A percentile compares a stretch with the other conserved stretches of the same genome.
Evolutionary conservation across 2,329 filamentous ascomycete genomes (phyloP).

Genomic region (Xylaria sp.): DNA sequence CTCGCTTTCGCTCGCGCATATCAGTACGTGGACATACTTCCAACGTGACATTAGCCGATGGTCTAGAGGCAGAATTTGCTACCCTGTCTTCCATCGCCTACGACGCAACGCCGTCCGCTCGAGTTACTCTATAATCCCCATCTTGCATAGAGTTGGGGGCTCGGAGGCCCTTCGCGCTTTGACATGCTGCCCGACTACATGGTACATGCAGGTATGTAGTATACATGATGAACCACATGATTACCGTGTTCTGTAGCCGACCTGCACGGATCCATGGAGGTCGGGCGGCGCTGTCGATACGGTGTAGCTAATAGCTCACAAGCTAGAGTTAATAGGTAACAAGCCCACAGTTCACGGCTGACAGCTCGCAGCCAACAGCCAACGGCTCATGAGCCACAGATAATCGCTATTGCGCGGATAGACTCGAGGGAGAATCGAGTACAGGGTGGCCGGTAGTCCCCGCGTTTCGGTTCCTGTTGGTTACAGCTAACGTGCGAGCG

Average conservation of each 20-base stretch:
- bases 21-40: conserved; percentile 2
- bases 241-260: conserved; percentile 12
- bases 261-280: conserved; percentile 17
- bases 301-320: neutral
- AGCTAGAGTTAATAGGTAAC: neutral
- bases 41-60: conserved; percentile 10
- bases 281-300: conserved; percentile 15
- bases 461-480: conserved; percentile 25
- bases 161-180: neutral
- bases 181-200: conserved; percentile 20
- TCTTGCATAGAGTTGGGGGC: conserved; percentile 2
- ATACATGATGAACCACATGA: conserved; percentile 25
- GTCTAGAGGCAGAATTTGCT: neutral
- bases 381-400: too few species aligned
- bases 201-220: conserved; percentile 12
- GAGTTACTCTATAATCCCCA: neutral
- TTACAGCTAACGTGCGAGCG: conserved; percentile 16
- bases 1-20: conserved; percentile 5
- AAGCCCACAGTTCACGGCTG: neutral
- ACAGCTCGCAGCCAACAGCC: neutral
- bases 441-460: neutral
- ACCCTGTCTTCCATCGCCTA: neutral
- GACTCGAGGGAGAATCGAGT: too few species aligned
- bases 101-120: neutral
- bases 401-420: too few species aligned